Evolutionary conservation across 2,329 filamentous ascomycete species (phyloP), one percentile per base, ranked within the genome.

Genomic region (Aspergillus sp.): DNA sequence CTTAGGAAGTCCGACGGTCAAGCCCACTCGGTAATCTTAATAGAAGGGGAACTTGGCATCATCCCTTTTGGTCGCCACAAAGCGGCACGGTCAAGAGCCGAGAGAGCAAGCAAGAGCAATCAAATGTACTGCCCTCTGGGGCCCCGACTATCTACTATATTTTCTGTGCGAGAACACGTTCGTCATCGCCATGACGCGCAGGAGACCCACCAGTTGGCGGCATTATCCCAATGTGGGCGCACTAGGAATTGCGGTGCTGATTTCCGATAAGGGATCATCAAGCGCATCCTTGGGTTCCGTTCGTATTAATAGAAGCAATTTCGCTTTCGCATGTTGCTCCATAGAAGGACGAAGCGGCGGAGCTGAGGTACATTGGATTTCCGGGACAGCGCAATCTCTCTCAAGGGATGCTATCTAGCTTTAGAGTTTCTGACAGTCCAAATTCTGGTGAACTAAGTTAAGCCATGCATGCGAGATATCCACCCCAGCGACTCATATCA

Each of bases 151-250:
- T 36, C 32, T 36, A 27, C 25, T 50, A 32, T 30, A 30, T 3
- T 30, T 50, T 8, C 15, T 30, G 25, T 10, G 4, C 25, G 25
- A 50, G 47, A 50, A 55, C 53, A 55, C 25, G 53, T 55, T 55
- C 53, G 53, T 55, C 53, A 55, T 55, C 15, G 38, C 41, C 17
- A 32, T 30, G 47, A 50, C 47, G 25, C 47, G 47, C 47, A 50
- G 47, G 47, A n/a, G 53, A 55, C 53, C 53, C 53, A 55, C 53
- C 53, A 21, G 3, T 21, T 30, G 39, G 21, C 23, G 32, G 53
- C 53, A 55, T 55, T 55, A 27, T 47, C 53, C 53, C 39, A 27
- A 32, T 47, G 19, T 1, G 27, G 53, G 21, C 38, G 39, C 41
- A 44, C 53, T 44, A 47, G n/a, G 10, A 25, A 42, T 15, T 23